These are phyloP conservation scores for Paraphaeosphaeria minitans DNA, from an alignment of 2,329 filamentous ascomycete species.

Conservation along the genomic window DNA sequence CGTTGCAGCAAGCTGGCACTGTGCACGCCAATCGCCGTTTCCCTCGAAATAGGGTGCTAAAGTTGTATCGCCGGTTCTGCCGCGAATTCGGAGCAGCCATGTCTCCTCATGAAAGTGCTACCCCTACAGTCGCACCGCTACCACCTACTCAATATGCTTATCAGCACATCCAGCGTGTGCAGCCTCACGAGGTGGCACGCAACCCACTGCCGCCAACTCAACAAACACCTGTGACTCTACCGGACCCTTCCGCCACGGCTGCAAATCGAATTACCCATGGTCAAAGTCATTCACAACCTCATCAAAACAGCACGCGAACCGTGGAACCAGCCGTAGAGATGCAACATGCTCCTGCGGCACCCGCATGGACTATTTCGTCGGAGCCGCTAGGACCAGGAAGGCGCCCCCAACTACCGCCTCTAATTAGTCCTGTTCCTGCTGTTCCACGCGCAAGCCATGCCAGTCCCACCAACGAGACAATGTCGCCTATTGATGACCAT, in stretches of 20 bases:
- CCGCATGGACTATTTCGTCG: slow-evolving; percentile 8
- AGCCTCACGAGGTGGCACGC: neutral
- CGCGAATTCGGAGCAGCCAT: slow-evolving; percentile 27
- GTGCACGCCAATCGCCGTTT: neutral
- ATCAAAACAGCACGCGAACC: neutral
- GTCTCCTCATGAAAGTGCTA: neutral
- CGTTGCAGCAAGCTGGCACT: slow-evolving; percentile 19
- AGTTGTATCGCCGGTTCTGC: slow-evolving; percentile 33
- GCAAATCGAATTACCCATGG: neutral
- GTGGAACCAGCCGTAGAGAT: neutral
- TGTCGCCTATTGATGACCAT: slow-evolving; percentile 8
- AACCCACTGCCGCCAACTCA: neutral
- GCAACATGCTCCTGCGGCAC: neutral
- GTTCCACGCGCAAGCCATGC: slow-evolving; percentile 1
- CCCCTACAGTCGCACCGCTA: slow-evolving; percentile 4
- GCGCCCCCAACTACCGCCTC: neutral
- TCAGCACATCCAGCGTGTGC: neutral
- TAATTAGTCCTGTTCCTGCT: slow-evolving; percentile 3
- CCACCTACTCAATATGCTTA: slow-evolving; percentile 7
- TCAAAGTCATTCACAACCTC: neutral
- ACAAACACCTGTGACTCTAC: neutral
- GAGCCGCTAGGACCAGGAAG: slow-evolving; percentile 4
- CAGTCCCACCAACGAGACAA: neutral
- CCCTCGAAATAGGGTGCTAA: slow-evolving; percentile 23
- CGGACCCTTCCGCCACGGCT: neutral